A percentile compares a stretch with the other conserved stretches of the same genome.
These are phyloP conservation scores for Brassica nigra DNA, from an alignment of 345 rosid genomes.

Conservation along the genomic window DNA sequence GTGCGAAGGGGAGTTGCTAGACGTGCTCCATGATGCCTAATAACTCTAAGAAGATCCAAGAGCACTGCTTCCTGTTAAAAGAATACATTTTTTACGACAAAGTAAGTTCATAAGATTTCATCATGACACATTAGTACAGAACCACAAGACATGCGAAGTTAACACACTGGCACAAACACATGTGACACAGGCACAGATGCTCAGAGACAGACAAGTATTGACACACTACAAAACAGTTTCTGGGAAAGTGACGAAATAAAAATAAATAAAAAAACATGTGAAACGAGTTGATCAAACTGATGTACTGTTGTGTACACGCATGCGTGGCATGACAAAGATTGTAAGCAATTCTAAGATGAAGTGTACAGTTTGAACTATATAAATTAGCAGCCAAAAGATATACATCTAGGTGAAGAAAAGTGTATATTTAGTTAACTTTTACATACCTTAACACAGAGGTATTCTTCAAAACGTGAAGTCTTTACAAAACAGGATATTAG, in stretches of 20 bases:
- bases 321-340: slow-evolving; percentile 4
- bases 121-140: neutral
- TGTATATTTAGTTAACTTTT: neutral
- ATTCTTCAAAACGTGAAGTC: slow-evolving; percentile 86
- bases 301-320: neutral
- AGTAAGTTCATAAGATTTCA: slow-evolving; percentile 16
- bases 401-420: neutral
- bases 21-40: slow-evolving; percentile 82
- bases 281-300: slow-evolving; percentile 9
- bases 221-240: neutral
- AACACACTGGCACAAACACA: neutral
- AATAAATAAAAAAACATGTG: neutral
- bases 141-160: neutral
- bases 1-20: slow-evolving; percentile 97
- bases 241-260: neutral
- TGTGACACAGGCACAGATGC: neutral
- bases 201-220: neutral
- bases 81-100: neutral
- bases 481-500: slow-evolving; percentile 89
- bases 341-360: neutral
- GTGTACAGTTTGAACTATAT: neutral
- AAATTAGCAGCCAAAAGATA: neutral
- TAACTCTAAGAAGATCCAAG: slow-evolving; percentile 87
- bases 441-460: slow-evolving; percentile 79
- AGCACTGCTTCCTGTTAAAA: slow-evolving; percentile 82